phyloP scores from a whole-genome alignment of 2,329 filamentous ascomycete species.

The Colletotrichum sp. region DNA sequence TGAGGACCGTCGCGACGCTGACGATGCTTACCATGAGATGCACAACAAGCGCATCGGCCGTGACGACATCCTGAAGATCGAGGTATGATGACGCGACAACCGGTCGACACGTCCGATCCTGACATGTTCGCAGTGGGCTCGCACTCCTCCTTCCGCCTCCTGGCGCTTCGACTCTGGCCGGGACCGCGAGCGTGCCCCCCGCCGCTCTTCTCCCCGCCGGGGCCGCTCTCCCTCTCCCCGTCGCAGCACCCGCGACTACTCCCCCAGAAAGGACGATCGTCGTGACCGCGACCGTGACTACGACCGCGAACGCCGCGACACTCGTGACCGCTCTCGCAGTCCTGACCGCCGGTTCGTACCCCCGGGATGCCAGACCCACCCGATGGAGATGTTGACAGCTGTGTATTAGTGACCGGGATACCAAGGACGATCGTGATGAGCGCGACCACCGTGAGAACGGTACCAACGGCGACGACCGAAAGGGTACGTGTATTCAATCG shows the following conservation, averaged over 20 bases:
- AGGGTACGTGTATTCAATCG: slow-evolving; percentile 65
- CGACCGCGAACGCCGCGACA: slow-evolving; percentile 76
- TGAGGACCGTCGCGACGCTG: slow-evolving; percentile 95
- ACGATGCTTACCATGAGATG: slow-evolving; percentile 99
- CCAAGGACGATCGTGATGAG: slow-evolving; percentile 72
- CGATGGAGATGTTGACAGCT: slow-evolving; percentile 32
- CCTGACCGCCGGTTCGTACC: slow-evolving; percentile 62
- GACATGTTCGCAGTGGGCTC: slow-evolving; percentile 76
- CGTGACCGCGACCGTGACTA: slow-evolving; percentile 81
- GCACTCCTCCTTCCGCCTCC: slow-evolving; percentile 95
- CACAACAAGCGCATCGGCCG: slow-evolving; percentile 98
- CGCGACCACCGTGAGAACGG: slow-evolving; percentile 78
- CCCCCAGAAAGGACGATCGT: slow-evolving; percentile 87
- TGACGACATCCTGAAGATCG: slow-evolving; percentile 96
- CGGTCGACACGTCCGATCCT: not conserved
- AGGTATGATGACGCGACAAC: slow-evolving; percentile 62
- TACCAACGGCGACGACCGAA: slow-evolving; percentile 86
- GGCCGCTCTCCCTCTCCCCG: slow-evolving; percentile 81
- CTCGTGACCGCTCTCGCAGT: slow-evolving; percentile 77
- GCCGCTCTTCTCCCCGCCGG: slow-evolving; percentile 65
- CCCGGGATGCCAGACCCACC: not conserved
- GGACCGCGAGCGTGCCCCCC: slow-evolving; percentile 70
- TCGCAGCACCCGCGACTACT: slow-evolving; percentile 78
- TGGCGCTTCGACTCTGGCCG: slow-evolving; percentile 97
- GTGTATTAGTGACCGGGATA: slow-evolving; percentile 53